Evolutionary conservation across 2,329 filamentous ascomycete species (phyloP), one percentile per base, ranked within the genome.

Genomic region (Erysiphe pulchra): DNA sequence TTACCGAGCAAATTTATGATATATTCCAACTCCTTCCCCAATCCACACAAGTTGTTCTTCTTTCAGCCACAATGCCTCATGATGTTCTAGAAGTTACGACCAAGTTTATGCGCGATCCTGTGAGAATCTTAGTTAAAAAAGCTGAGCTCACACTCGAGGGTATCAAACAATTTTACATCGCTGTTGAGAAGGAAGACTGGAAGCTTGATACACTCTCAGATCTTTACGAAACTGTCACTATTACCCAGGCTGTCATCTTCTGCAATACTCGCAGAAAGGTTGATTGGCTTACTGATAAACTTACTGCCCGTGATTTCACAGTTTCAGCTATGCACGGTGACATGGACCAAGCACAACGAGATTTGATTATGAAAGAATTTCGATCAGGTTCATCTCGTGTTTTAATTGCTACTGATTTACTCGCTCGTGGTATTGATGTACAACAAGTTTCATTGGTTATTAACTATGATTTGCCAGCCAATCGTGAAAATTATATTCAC

Each of bases 341-440:
- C 62, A 98, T 98, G 90, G 85, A 93, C 66, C 86, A 94, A 71
- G 70, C 68, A 60, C 85, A 95, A 73, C 86, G 90, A 76, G 90
- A 95, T 66, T 73, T 92, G 62, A 98, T 98, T 67, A 98, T 98
- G 90, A 93, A 98, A 77, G 90, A 98, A 72, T 98, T 98, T 81
- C 85, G 90, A 60, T 93, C 86, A 56, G 90, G 90, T 55, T 94
- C 86, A 63, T 94, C 86, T 54, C 86, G 90, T 80, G 90, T 98
- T 56, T 73, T 98, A 61, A 98, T 98, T 61, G 85, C 90, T 65
- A 98, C 90, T 54, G 90, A 98, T 63, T 75, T 98, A 53, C 73
- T 94, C 64, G 90, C 90, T 63, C 87, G 90, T 80, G 90, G 90
- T 79, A 98, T 98, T 67, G 90, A 98, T 67, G 90, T 98, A 60